Evolutionary conservation across 208 protist species (phyloP).

Genomic region (Trypanosoma cruzi): DNA sequence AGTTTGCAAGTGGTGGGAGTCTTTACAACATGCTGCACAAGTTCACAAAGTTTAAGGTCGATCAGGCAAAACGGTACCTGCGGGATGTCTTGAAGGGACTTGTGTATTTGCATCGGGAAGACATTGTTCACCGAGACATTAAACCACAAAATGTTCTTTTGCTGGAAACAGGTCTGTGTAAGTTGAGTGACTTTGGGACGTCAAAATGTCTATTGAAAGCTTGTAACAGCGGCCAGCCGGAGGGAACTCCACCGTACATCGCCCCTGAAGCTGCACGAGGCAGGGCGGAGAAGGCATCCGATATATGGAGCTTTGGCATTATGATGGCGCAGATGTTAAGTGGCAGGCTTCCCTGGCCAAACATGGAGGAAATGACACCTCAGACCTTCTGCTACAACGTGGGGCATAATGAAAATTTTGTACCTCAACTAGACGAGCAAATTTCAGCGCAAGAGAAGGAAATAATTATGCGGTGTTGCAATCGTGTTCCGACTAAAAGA

Average conservation of each 20-base stretch:
- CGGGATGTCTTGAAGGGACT: constrained; percentile 76
- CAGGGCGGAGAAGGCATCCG: constrained; percentile 48
- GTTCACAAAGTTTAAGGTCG: constrained; percentile 45
- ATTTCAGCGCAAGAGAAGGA: constrained; percentile 38
- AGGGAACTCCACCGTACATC: constrained; percentile 78
- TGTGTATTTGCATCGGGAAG: constrained; percentile 78
- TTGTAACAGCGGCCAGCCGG: constrained; percentile 31
- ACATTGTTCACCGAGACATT: constrained; percentile 90
- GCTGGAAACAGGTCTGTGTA: constrained; percentile 71
- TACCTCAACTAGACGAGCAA: constrained; percentile 30
- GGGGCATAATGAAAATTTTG: constrained; percentile 34
- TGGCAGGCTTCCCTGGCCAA: constrained; percentile 59
- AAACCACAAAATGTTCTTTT: constrained; percentile 93
- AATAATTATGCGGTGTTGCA: constrained; percentile 52
- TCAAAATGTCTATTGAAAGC: constrained; percentile 48
- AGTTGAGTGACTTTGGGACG: constrained; percentile 91
- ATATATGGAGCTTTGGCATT: constrained; percentile 89
- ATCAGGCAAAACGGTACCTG: constrained; percentile 53
- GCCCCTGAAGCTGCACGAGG: constrained; percentile 70
- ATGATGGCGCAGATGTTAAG: constrained; percentile 78
- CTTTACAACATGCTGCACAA: constrained; percentile 63
- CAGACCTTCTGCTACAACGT: constrained; percentile 50
- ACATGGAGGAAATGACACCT: constrained; percentile 25
- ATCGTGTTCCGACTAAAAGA: constrained; percentile 35
- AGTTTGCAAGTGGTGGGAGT: constrained; percentile 83